Conservation (phyloP, 805 yeast genomes). For the Lipomyces sp. region DNA sequence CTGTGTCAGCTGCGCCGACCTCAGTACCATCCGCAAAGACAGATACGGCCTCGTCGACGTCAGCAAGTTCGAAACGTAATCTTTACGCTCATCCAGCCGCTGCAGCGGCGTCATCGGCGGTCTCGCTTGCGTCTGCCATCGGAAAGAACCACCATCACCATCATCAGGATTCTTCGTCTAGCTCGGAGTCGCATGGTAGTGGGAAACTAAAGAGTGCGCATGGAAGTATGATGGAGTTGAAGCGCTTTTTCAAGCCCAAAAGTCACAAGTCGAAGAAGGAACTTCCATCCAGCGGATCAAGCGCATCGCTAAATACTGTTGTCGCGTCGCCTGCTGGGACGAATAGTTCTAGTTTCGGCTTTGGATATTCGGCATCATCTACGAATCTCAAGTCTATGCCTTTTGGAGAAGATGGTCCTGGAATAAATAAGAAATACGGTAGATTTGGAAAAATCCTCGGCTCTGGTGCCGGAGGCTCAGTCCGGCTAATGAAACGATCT, state of each 20-base stretch:
- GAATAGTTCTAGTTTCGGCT: constrained; percentile 18
- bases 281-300: constrained; percentile 21
- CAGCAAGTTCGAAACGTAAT: constrained; percentile 4
- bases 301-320: constrained; percentile 18
- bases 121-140: constrained; percentile 31
- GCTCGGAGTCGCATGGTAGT: constrained; percentile 20
- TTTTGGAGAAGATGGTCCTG: constrained; percentile 48
- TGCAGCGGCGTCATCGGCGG: constrained; percentile 37
- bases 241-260: constrained; percentile 53
- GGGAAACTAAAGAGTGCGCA: constrained; percentile 33
- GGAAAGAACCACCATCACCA: constrained; percentile 37
- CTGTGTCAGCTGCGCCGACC: constrained; percentile 25
- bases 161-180: constrained; percentile 26
- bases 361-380: constrained; percentile 27
- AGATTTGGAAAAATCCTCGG: constrained; percentile 76
- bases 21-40: constrained; percentile 7
- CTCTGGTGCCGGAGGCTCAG: constrained; percentile 94
- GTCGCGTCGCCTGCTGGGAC: constrained; percentile 18
- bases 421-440: constrained; percentile 69
- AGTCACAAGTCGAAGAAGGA: constrained; percentile 41
- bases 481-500: constrained; percentile 70
- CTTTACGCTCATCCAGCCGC: constrained; percentile 29
- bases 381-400: constrained; percentile 42
- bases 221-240: constrained; percentile 48
- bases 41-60: not conserved